Percentiles rank a stretch among this genome's conserved stretches.
These are phyloP conservation scores for Aspergillus sclerotialis DNA, from an alignment of 2,329 filamentous ascomycete species.

Conservation along the genomic window DNA sequence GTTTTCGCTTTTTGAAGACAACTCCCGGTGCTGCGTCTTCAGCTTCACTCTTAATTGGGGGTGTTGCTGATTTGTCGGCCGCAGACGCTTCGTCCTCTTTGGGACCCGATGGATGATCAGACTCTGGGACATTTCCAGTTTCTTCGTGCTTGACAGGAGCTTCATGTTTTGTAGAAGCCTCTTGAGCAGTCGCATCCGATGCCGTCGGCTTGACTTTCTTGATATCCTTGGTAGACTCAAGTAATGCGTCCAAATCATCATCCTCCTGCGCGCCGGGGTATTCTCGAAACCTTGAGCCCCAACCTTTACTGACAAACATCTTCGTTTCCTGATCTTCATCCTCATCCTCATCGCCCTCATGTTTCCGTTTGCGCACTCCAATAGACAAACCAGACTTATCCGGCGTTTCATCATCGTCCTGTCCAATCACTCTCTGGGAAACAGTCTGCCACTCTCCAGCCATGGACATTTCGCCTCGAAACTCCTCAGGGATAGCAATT, in stretches of 20 bases:
- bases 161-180: constrained; percentile 4
- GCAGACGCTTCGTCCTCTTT: constrained; percentile 22
- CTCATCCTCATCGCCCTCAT: constrained; percentile 22
- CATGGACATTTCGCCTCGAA: constrained; percentile 75
- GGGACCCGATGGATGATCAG: constrained; percentile 7
- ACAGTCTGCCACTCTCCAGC: constrained; percentile 80
- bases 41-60: constrained; percentile 7
- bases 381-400: constrained; percentile 35
- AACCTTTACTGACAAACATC: constrained; percentile 31
- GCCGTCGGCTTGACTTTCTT: constrained; percentile 25
- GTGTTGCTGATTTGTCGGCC: constrained; percentile 3
- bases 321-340: constrained; percentile 31
- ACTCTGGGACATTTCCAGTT: constrained; percentile 5
- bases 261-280: constrained; percentile 35
- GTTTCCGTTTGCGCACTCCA: constrained; percentile 41
- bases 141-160: constrained; percentile 5
- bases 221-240: constrained; percentile 33
- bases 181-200: constrained; percentile 6
- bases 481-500: constrained; percentile 71
- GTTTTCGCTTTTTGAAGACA: constrained; percentile 45
- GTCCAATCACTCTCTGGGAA: constrained; percentile 36
- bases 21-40: constrained; percentile 24
- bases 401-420: constrained; percentile 30
- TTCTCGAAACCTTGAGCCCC: constrained; percentile 35
- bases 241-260: constrained; percentile 36